Conservation (phyloP, 305 asterid species). For the Solanum hybrid region DNA sequence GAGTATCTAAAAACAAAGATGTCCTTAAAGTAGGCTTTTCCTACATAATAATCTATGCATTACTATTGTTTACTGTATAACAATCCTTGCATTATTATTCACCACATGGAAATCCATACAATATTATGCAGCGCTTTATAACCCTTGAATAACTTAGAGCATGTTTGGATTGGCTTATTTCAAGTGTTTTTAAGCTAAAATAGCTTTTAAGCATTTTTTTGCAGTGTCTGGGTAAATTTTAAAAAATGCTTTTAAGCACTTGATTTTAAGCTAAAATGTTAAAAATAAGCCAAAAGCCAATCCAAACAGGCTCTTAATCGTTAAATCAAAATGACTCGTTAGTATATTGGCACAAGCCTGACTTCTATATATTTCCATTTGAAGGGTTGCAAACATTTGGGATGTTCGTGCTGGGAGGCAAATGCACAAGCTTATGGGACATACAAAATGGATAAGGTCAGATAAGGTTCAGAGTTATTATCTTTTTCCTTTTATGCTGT, state of each 20-base stretch:
- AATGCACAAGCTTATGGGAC: constrained; percentile 92
- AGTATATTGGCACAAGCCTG: constrained; percentile 6
- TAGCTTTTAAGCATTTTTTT: background rate
- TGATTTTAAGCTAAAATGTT: background rate
- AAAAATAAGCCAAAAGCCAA: background rate
- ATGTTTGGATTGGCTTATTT: background rate
- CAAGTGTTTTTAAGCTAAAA: background rate
- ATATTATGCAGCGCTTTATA: background rate
- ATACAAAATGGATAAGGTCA: constrained; percentile 90
- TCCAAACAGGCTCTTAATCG: background rate
- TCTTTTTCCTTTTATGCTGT: background rate
- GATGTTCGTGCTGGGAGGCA: constrained; percentile 86
- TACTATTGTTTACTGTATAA: background rate
- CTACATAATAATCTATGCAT: background rate
- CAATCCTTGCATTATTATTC: background rate
- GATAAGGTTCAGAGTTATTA: constrained; percentile 12
- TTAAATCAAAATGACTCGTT: background rate
- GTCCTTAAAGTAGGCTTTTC: background rate
- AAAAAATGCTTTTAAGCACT: background rate
- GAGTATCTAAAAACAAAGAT: background rate
- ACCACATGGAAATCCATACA: background rate
- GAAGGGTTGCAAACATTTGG: constrained; percentile 79
- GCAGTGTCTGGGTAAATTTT: background rate
- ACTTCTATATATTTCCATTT: constrained; percentile 21
- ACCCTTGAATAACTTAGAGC: background rate